phyloP scores from a whole-genome alignment of 441 rosid genomes.

The Adansonia gregorii region DNA sequence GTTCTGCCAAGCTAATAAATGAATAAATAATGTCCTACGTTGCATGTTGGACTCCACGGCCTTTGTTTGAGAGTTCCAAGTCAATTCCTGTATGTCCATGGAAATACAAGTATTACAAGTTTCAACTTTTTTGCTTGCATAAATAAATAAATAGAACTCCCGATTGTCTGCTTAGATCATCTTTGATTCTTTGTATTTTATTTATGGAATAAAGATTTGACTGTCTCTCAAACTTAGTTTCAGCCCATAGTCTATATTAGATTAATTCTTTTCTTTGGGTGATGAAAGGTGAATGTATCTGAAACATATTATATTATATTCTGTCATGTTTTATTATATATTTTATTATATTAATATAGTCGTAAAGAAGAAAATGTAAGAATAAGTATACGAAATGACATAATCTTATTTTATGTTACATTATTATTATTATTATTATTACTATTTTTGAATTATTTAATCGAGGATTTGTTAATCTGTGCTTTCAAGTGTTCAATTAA shows the following conservation, averaged over 20 bases:
- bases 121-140: background rate
- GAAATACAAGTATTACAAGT: constrained; percentile 1
- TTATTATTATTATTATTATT: background rate
- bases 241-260: too few species aligned
- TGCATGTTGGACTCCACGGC: constrained; percentile 3
- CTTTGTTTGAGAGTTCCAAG: constrained; percentile 5
- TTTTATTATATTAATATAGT: too few species aligned
- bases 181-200: background rate
- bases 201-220: background rate
- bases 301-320: background rate
- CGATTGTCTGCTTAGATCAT: background rate
- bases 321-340: too few species aligned
- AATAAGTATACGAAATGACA: background rate
- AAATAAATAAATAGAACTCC: background rate
- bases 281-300: background rate
- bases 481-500: background rate
- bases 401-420: background rate
- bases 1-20: too few species aligned
- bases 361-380: too few species aligned
- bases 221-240: background rate
- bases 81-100: background rate
- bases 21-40: background rate
- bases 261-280: background rate
- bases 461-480: background rate
- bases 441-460: background rate